These are phyloP conservation scores for Ogataea glucozyma DNA, from an alignment of 805 yeast genomes.

Conservation along the genomic window DNA sequence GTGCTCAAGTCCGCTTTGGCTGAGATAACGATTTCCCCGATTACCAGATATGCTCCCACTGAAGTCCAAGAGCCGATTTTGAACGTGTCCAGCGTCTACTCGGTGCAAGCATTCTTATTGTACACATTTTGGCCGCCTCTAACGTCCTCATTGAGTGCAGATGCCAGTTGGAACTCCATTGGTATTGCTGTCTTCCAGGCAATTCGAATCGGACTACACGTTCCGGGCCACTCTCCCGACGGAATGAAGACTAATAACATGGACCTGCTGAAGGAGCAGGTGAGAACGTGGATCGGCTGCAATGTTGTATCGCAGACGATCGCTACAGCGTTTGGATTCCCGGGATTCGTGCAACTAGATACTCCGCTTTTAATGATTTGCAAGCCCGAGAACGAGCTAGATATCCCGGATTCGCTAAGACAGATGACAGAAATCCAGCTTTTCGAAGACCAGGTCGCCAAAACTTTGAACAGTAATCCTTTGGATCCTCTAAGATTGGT, in stretches of 20 bases:
- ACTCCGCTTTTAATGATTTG: slow-evolving; percentile 59
- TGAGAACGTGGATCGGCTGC: slow-evolving; percentile 91
- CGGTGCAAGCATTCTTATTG: slow-evolving; percentile 88
- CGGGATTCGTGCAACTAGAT: slow-evolving; percentile 87
- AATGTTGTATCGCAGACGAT: slow-evolving; percentile 87
- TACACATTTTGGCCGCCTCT: slow-evolving; percentile 96
- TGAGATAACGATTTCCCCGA: slow-evolving; percentile 87
- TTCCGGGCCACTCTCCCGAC: slow-evolving; percentile 63
- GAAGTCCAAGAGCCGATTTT: slow-evolving; percentile 79
- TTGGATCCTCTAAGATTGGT: slow-evolving; percentile 65
- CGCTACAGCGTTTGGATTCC: slow-evolving; percentile 92
- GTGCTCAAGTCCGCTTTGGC: slow-evolving; percentile 75
- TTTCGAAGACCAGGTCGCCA: slow-evolving; percentile 83
- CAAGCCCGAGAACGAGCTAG: slow-evolving; percentile 43
- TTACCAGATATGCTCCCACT: slow-evolving; percentile 77
- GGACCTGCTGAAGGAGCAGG: slow-evolving; percentile 67
- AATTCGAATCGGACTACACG: slow-evolving; percentile 84
- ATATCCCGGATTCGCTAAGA: slow-evolving; percentile 59
- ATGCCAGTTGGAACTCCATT: slow-evolving; percentile 92
- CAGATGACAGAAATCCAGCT: slow-evolving; percentile 82
- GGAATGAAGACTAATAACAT: slow-evolving; percentile 47
- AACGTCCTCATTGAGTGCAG: slow-evolving; percentile 91
- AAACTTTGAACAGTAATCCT: slow-evolving; percentile 70
- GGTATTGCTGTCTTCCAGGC: slow-evolving; percentile 95
- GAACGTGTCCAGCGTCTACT: slow-evolving; percentile 87